Percentiles rank a stretch among this genome's conserved stretches.
Conservation (phyloP, 2,329 filamentous ascomycete genomes). For the Fusarium staphyleae region DNA sequence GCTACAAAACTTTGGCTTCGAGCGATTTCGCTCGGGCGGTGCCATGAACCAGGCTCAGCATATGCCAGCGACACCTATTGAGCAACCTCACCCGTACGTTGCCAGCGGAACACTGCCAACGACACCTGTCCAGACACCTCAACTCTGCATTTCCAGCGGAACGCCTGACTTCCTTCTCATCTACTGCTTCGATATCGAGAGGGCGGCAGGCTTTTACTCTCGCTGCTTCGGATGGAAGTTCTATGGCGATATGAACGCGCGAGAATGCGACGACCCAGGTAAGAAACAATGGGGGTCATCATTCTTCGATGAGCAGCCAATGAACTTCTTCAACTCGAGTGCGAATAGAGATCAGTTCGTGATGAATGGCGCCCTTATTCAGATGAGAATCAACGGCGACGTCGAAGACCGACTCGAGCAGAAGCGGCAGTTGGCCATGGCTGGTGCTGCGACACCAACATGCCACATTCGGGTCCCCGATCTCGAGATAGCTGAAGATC, state of each 20-base stretch:
- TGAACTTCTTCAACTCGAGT: conserved; percentile 38
- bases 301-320: conserved; percentile 32
- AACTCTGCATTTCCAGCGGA: conserved; percentile 15
- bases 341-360: conserved; percentile 7
- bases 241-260: conserved; percentile 33
- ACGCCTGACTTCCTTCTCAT: conserved; percentile 37
- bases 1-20: conserved; percentile 1
- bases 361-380: conserved; percentile 34
- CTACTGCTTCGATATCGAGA: conserved; percentile 33
- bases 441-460: conserved; percentile 20
- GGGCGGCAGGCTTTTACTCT: conserved; percentile 36
- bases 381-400: conserved; percentile 19
- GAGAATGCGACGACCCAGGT: conserved; percentile 13
- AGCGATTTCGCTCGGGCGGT: no score
- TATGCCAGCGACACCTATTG: no score
- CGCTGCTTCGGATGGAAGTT: conserved; percentile 38
- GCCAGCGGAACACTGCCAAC: neutral
- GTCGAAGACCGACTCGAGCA: conserved; percentile 21
- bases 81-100: no score
- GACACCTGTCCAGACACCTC: conserved; percentile 2
- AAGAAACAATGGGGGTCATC: conserved; percentile 36
- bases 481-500: conserved; percentile 32
- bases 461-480: conserved; percentile 39
- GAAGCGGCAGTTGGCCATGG: conserved; percentile 25
- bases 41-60: no score